Conservation (phyloP, 2,329 filamentous ascomycete genomes). For the Cercospora janseana region DNA sequence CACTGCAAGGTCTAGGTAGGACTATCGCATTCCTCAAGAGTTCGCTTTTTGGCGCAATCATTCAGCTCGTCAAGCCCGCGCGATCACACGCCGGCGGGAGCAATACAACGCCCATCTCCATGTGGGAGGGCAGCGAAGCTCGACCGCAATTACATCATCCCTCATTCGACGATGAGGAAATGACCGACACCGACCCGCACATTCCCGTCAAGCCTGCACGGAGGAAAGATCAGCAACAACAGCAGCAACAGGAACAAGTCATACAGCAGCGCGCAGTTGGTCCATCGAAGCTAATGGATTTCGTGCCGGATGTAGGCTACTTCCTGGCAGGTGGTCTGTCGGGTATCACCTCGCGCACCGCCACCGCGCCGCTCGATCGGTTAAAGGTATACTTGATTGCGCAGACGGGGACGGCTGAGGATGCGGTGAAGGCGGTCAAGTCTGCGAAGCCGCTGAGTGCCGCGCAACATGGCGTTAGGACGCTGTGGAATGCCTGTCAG, state of each 20-base stretch:
- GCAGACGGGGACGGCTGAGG: slow-evolving; percentile 66
- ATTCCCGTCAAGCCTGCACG: slow-evolving; percentile 38
- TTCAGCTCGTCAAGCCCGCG: slow-evolving; percentile 46
- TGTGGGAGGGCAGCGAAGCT: slow-evolving; percentile 28
- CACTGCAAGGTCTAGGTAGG: slow-evolving; percentile 92
- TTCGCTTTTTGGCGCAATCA: slow-evolving; percentile 72
- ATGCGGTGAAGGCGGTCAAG: slow-evolving; percentile 65
- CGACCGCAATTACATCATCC: slow-evolving; percentile 22
- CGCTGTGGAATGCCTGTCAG: slow-evolving; percentile 69
- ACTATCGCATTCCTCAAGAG: slow-evolving; percentile 64
- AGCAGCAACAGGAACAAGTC: slow-evolving; percentile 10
- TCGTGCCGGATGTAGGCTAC: slow-evolving; percentile 87
- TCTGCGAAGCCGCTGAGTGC: slow-evolving; percentile 66
- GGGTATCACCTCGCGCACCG: slow-evolving; percentile 90
- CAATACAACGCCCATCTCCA: slow-evolving; percentile 22
- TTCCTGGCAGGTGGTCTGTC: slow-evolving; percentile 93
- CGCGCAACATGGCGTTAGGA: slow-evolving; percentile 63
- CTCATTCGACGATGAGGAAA: slow-evolving; percentile 20
- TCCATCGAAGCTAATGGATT: slow-evolving; percentile 54
- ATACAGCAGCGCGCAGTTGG: slow-evolving; percentile 31
- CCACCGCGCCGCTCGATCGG: slow-evolving; percentile 92
- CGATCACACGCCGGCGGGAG: slow-evolving; percentile 21
- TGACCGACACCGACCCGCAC: slow-evolving; percentile 34
- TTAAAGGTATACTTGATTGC: slow-evolving; percentile 97
- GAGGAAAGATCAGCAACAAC: slow-evolving; percentile 31